Base-by-base conservation (phyloP, 2,329 filamentous ascomycete genomes). In the Aspergillus carbonarius region DNA sequence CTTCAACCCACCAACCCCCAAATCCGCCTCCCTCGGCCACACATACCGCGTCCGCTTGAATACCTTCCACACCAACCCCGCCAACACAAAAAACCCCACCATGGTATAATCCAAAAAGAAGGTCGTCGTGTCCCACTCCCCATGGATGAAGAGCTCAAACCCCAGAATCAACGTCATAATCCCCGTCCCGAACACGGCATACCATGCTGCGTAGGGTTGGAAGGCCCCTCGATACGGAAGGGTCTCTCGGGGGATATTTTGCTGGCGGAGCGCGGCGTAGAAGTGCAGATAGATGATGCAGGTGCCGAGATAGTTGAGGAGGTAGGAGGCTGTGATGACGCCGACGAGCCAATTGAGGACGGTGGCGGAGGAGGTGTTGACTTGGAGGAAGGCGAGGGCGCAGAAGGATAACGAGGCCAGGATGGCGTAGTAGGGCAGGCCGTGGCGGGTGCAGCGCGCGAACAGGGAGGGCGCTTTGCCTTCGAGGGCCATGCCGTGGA, bases 361-460 rank as follows among this genome's bases (percentile, higher is more conserved):
- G 12, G 84, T 84, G 8, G 88, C 83, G 0, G 85, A 82, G 58
- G 80, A 80, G 55, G 82, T 79, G 12, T 83, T 85, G 10, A 92
- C 79, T 71, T 91, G 87, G n/a, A 92, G 77, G 73, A 91, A 93
- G 1, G 86, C 84, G 2, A 93, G 78, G 12, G 90, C 77, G 2
- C 87, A 84, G 63, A 93, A 86, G 3, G 82, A 73, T 49, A 90
- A 81, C 1, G 89, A 86, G 18, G 86, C 74, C 1, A 74, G 58
- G 35, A 92, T 88, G 66, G 86, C 89, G 71, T 86, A 89, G 64
- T 90, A 82, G 0, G 90, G 90, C 0, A 93, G 86, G 47, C 88
- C 88, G 13, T 75, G 78, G 47, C 76, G 79, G 5, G 82, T 88
- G 69, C 85, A 88, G 8, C 72, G 81, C 4, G 60, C 52, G 15